Base-by-base conservation (phyloP, 768 basidiomycete species). In the Podaxis sp. region DNA sequence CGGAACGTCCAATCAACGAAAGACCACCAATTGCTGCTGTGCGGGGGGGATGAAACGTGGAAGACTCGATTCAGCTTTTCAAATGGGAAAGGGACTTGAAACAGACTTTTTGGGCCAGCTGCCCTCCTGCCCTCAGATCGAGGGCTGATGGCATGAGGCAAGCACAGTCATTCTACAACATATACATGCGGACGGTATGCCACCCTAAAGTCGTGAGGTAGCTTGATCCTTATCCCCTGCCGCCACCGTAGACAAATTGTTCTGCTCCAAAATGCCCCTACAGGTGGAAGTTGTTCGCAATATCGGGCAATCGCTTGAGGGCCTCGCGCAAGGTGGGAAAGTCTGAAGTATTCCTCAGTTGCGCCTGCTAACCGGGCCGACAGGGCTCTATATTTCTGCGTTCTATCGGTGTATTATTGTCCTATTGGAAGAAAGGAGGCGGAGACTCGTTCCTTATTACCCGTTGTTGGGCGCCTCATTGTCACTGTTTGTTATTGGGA, bases 311-410 rank as follows among this genome's bases (percentile, higher is more conserved):
- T 22, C 54, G 12, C 54, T 56, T 13, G 54, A 56, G 38, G 54
- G 36, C 5, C 54, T 56, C 37, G 6, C 38, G 17, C 38, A 56
- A 22, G 54, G 54, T 40, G 12, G 12, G 36, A 22, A 11, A 38
- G 13, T 40, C 8, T 8, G 28, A 22, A 2, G 10, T 20, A 26
- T 17, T 22, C 28, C 51, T 26, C 24, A 4, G 36, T 40, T 15
- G 12, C 8, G 54, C 36, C 8, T 10, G 36, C 15, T 56, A 38
- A 56, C 15, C n/a, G 6, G 15, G 44, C 22, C 12, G 20, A 22
- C 36, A 56, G 54, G 54, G 11, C 54, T 56, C 54, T 56, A 56
- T 38, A 40, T 56, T 10, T 56, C 54, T 6, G 54, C 54, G 3
- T 56, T 56, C 37, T 56, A 38, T 22, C 54, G 54, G 26, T 38